Evolutionary conservation across 1,284 basidiomycete species (phyloP), one percentile per base, ranked within the genome.

Genomic region (Cutaneotrichosporon sp.): DNA sequence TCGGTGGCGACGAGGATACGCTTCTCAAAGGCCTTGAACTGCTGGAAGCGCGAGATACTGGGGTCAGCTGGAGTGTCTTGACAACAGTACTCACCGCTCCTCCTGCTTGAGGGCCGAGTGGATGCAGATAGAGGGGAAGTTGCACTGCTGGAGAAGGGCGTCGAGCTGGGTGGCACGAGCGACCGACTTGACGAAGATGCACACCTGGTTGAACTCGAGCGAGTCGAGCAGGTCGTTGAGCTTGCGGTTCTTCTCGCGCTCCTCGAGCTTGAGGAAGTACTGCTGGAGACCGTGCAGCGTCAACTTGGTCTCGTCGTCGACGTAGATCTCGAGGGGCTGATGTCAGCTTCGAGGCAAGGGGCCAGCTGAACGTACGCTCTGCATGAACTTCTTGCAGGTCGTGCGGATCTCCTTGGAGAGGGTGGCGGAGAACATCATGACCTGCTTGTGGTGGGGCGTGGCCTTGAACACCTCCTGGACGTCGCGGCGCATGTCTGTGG

Each of bases 381-480:
- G 91, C 97, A 99, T 99, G 81, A 99, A 99, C 81, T 99, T 99
- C 83, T 99, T 99, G 87, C 97, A 99, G 0, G 95, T 98, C 8
- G 89, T 86, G 61, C 97, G 87, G 65, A 99, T 95, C 69, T 99
- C 97, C 84, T 99, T 99, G 61, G 93, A 88, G 65, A 99, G 83
- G 1, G 97, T 99, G 51, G 97, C 97, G 72, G 92, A 95, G 85
- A 99, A 99, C 97, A 99, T 99, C 97, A 99, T 99, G 69, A 99
- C 97, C 85, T 99, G 97, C 85, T 99, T 99, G 87, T 97, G 94
- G 82, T 97, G 95, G 61, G 97, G 97, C n/a, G 97, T 99, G 18
- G 93, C 87, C 72, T 95, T 90, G 88, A 99, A 99, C 75, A 99
- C 98, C 83, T 99, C 97, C 87, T 99, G 97, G 66, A 99, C 95